phyloP scores from a whole-genome alignment of 2,329 filamentous ascomycete genomes.

The Penicillium psychrosexuale region DNA sequence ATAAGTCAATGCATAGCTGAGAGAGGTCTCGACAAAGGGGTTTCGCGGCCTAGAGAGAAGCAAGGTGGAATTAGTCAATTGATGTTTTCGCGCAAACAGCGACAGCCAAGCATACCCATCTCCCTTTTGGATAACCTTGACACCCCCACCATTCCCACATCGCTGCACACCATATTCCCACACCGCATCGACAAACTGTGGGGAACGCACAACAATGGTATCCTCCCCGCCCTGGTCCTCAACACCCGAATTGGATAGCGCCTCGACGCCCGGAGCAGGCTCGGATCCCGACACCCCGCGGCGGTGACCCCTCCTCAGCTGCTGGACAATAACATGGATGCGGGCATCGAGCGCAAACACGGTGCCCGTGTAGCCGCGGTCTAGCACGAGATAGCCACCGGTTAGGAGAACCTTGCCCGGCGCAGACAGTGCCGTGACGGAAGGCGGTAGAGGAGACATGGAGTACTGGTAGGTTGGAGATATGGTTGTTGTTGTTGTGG shows the following conservation, averaged over 20 bases:
- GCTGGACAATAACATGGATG: constrained; percentile 60
- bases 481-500: constrained; percentile 8
- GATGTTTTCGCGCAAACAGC: neutral
- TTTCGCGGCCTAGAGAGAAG: constrained; percentile 57
- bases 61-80: neutral
- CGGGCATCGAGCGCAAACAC: constrained; percentile 64
- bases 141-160: constrained; percentile 69
- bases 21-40: constrained; percentile 86
- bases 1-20: constrained; percentile 88
- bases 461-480: neutral
- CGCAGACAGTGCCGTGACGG: constrained; percentile 68
- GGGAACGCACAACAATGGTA: constrained; percentile 82
- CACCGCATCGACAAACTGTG: constrained; percentile 80
- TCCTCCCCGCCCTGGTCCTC: constrained; percentile 58
- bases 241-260: constrained; percentile 3
- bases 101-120: constrained; percentile 31
- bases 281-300: constrained; percentile 18
- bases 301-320: constrained; percentile 43
- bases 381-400: constrained; percentile 91
- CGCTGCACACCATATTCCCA: constrained; percentile 84
- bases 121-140: constrained; percentile 67
- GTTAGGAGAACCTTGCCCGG: constrained; percentile 95
- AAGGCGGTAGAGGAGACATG: constrained; percentile 22
- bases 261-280: constrained; percentile 7
- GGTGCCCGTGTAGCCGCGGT: constrained; percentile 75